Evolutionary conservation across 805 yeast species (phyloP).

Genomic region (Kurtzmaniella fragi): DNA sequence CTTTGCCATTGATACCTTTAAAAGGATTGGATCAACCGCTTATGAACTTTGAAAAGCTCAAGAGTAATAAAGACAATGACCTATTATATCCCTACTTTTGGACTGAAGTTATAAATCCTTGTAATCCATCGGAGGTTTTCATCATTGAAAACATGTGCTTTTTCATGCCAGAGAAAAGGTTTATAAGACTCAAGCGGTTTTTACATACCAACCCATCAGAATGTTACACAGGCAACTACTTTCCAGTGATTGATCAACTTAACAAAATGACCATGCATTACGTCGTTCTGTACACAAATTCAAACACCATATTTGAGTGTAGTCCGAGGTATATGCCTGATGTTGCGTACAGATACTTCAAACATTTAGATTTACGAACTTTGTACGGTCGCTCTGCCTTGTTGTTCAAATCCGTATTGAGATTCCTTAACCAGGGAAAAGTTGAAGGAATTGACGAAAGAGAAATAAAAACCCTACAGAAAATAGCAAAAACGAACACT

Average conservation of each 20-base stretch:
- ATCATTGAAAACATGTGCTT: slow-evolving; percentile 25
- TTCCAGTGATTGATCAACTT: slow-evolving; percentile 16
- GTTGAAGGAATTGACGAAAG: slow-evolving; percentile 5
- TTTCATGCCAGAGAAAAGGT: slow-evolving; percentile 21
- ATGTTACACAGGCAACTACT: slow-evolving; percentile 12
- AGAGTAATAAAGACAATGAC: slow-evolving; percentile 24
- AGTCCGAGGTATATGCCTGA: slow-evolving; percentile 28
- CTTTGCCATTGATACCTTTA: slow-evolving; percentile 21
- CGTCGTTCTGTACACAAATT: slow-evolving; percentile 17
- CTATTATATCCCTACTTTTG: slow-evolving; percentile 31
- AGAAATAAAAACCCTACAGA: slow-evolving; percentile 17
- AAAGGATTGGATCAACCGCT: slow-evolving; percentile 16
- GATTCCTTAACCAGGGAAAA: slow-evolving; percentile 11
- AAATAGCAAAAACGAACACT: slow-evolving; percentile 18
- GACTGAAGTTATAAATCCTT: slow-evolving; percentile 31
- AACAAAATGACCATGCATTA: slow-evolving; percentile 28
- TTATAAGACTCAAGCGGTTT: slow-evolving; percentile 16
- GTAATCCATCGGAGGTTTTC: slow-evolving; percentile 17
- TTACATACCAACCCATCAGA: neutral
- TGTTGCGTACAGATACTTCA: slow-evolving; percentile 25
- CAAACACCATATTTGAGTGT: slow-evolving; percentile 19
- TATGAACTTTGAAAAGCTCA: slow-evolving; percentile 13
- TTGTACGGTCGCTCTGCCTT: slow-evolving; percentile 20
- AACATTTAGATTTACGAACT: slow-evolving; percentile 22
- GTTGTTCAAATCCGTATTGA: slow-evolving; percentile 19